Evolutionary conservation across 2,329 filamentous ascomycete genomes (phyloP), one percentile per base, ranked within the genome.

Genomic region (Cordyceps cicadae): DNA sequence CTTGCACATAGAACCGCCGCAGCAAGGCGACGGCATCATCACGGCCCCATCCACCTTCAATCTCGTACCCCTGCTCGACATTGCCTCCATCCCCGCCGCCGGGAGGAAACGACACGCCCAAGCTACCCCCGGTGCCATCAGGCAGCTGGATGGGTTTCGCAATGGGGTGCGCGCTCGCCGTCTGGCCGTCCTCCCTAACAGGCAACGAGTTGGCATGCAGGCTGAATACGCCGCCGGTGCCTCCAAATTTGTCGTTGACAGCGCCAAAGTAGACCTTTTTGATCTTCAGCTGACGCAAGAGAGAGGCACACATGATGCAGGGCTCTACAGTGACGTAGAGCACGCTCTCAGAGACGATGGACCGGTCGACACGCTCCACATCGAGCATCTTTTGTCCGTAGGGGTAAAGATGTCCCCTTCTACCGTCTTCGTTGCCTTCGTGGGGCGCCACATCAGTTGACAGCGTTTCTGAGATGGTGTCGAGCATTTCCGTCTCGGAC

Each of bases 271-370:
- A 97, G 37, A 99, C 94, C 66, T 88, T 88, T 64, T 88, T 85
- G 73, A 99, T 92, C 15, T 86, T 84, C 65, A 95, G 87, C 74
- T 99, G 95, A 56, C 92, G 86, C 55, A 99, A 81, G 58, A 95
- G 85, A 7, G 92, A 95, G 14, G 94, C 94, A 71, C 94, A 99
- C 94, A 99, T 99, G 76, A 99, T 91, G 73, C 94, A 99, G 5
- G 94, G 94, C 75, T 99, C 95, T 59, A 99, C 93, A 0, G 94
- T 99, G 54, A 99, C 94, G 74, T 99, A 99, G 56, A 99, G 84
- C 11, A 86, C 88, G 66, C 81, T 82, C 65, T 92, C 84, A 45
- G 78, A 79, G 66, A 97, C 79, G 64, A 93, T 83, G 14, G 81
- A 81, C 39, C 84, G 81, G 58, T 87, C 81, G 65, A 94, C 82